Conservation (phyloP, 2,329 filamentous ascomycete species). For the Epichloe amarillans region DNA sequence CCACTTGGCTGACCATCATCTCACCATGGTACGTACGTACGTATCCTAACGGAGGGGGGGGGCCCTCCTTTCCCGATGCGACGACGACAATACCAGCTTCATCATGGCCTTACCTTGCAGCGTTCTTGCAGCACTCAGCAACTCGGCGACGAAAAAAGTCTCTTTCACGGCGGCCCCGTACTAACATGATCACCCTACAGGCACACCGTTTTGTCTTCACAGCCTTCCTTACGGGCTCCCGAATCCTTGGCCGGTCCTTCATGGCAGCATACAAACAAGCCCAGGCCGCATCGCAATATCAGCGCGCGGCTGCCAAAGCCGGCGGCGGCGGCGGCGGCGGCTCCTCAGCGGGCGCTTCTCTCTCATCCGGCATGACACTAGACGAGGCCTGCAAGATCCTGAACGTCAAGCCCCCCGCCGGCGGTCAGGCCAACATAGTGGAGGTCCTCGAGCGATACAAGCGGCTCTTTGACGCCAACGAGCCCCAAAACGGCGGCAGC, state of each 20-base stretch:
- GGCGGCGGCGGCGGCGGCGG: conserved; percentile 41
- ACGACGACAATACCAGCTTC: not conserved
- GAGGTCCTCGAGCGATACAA: conserved; percentile 81
- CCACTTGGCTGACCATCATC: not conserved
- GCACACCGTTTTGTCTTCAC: conserved; percentile 82
- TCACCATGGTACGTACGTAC: conserved; percentile 19
- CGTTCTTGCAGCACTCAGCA: too few species aligned
- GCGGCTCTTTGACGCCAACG: conserved; percentile 84
- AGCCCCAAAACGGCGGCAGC: conserved; percentile 88
- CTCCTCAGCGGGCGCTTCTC: conserved; percentile 35
- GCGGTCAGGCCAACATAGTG: conserved; percentile 64
- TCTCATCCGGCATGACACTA: conserved; percentile 67
- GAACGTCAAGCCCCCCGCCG: conserved; percentile 79
- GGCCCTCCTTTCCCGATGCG: not conserved
- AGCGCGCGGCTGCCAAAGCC: conserved; percentile 54
- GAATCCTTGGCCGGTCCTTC: conserved; percentile 87
- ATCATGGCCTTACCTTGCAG: not conserved
- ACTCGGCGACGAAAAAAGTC: too few species aligned
- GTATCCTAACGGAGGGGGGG: too few species aligned
- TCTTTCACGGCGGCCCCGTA: not conserved
- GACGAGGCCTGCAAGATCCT: conserved; percentile 96
- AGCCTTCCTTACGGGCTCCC: conserved; percentile 78
- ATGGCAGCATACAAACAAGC: conserved; percentile 93
- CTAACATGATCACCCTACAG: conserved; percentile 31
- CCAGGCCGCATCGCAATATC: conserved; percentile 71